A percentile compares a stretch with the other conserved stretches of the same genome.
Conservation (phyloP, 192 early-diverging fungal genomes). For the Blastocladiella britannica region DNA sequence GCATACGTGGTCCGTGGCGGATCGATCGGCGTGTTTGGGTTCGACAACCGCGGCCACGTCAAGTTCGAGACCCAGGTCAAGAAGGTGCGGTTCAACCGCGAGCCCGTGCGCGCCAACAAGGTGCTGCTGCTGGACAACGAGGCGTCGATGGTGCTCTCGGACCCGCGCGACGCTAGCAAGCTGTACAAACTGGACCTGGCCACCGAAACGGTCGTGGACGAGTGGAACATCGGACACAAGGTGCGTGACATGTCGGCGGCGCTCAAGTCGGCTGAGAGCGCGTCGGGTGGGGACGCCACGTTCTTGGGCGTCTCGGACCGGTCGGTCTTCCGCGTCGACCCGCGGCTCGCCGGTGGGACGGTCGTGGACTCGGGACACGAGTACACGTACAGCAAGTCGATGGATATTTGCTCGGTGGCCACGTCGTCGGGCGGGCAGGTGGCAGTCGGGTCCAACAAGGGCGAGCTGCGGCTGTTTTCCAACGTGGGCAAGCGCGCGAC, state of each 20-base stretch:
- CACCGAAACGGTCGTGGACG: constrained; percentile 76
- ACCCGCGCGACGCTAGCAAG: constrained; percentile 40
- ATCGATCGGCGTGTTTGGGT: constrained; percentile 72
- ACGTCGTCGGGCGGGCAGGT: constrained; percentile 65
- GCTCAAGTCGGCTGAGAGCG: constrained; percentile 58
- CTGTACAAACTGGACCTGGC: constrained; percentile 83
- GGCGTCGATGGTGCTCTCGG: constrained; percentile 52
- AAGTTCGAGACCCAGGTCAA: constrained; percentile 65
- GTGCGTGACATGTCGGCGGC: constrained; percentile 49
- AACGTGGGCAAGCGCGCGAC: constrained; percentile 61
- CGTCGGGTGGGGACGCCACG: constrained; percentile 33
- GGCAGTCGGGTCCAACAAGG: constrained; percentile 60
- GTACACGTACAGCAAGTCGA: constrained; percentile 40
- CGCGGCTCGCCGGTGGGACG: constrained; percentile 50
- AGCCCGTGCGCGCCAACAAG: constrained; percentile 44
- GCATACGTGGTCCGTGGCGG: constrained; percentile 80
- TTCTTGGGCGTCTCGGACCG: constrained; percentile 64
- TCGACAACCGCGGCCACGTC: constrained; percentile 47
- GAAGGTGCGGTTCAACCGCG: constrained; percentile 36
- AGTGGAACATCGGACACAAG: constrained; percentile 68
- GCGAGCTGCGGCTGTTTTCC: constrained; percentile 73
- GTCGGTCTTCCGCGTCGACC: constrained; percentile 72
- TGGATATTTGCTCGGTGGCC: constrained; percentile 44
- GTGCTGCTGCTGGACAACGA: constrained; percentile 78
- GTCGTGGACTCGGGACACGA: constrained; percentile 46